Conservation (phyloP, 495 filamentous ascomycete species). For the Aspergillus wentii region DNA sequence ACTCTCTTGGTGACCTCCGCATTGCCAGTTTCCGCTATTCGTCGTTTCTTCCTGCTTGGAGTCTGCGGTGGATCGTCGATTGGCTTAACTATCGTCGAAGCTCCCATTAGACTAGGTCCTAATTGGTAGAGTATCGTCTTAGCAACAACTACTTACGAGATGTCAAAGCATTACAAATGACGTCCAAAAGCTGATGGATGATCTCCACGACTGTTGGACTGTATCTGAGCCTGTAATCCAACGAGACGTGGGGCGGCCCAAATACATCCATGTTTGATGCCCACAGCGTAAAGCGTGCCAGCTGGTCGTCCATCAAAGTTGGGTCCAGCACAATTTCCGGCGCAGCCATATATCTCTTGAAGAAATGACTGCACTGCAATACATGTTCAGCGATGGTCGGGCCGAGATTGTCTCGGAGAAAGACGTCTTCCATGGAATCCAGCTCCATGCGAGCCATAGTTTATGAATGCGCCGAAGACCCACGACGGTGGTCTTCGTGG, state of each 20-base stretch:
- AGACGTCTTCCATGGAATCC: slow-evolving; percentile 24
- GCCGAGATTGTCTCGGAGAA: slow-evolving; percentile 24
- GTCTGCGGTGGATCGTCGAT: slow-evolving; percentile 15
- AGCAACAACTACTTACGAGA: slow-evolving; percentile 19
- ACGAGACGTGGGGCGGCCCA: slow-evolving; percentile 26
- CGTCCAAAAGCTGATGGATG: slow-evolving; percentile 25
- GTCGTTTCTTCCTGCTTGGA: slow-evolving; percentile 24
- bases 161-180: slow-evolving; percentile 19
- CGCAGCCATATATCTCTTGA: slow-evolving; percentile 17
- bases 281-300: slow-evolving; percentile 27
- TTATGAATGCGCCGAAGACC: slow-evolving; percentile 8
- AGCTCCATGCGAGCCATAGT: slow-evolving; percentile 11
- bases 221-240: slow-evolving; percentile 29
- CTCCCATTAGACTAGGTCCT: slow-evolving; percentile 14
- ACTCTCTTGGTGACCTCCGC: slow-evolving; percentile 15
- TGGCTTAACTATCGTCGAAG: slow-evolving; percentile 24
- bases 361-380: slow-evolving; percentile 19
- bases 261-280: slow-evolving; percentile 31
- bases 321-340: slow-evolving; percentile 25
- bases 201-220: slow-evolving; percentile 24
- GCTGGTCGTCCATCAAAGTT: slow-evolving; percentile 26
- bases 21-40: slow-evolving; percentile 17
- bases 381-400: slow-evolving; percentile 29
- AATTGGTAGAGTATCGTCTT: too few relatives aligned
- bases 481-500: slow-evolving; percentile 5